A percentile compares a stretch with the other conserved stretches of the same genome.
Evolutionary conservation across 441 rosid species (phyloP).

Genomic region (Populus hybrid): DNA sequence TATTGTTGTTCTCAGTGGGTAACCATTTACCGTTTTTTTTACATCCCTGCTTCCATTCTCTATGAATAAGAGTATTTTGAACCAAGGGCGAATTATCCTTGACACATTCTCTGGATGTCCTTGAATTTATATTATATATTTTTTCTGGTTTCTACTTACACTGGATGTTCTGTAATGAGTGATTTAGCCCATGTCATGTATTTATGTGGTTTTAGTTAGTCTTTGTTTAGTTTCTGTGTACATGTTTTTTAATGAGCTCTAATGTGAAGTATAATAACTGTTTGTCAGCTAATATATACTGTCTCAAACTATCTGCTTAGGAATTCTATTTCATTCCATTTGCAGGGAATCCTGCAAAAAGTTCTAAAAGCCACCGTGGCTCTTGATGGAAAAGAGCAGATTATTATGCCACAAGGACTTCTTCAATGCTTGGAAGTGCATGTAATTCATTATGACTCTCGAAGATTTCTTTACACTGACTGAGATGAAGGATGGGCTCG

Average conservation of each 20-base stretch:
- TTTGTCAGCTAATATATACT: neutral
- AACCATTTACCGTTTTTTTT: neutral
- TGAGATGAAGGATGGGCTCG: constrained; percentile 94
- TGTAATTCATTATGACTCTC: constrained; percentile 73
- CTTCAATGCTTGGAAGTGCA: constrained; percentile 38
- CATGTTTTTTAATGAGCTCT: neutral
- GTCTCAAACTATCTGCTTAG: constrained; percentile 16
- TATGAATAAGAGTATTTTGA: neutral
- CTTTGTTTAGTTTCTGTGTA: neutral
- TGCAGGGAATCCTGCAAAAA: constrained; percentile 34
- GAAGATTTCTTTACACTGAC: constrained; percentile 92
- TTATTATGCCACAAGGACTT: constrained; percentile 26
- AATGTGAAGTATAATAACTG: neutral
- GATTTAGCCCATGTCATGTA: neutral
- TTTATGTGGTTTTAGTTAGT: neutral
- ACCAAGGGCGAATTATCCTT: neutral
- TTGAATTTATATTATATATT: too few species aligned
- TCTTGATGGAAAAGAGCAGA: constrained; percentile 34
- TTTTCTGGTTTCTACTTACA: too few species aligned
- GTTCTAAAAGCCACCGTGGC: constrained; percentile 18
- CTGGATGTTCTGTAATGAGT: too few species aligned
- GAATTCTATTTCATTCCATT: constrained; percentile 23
- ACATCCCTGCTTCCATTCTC: neutral
- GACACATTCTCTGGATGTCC: neutral
- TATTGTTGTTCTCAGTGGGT: neutral